A percentile compares a stretch with the other conserved stretches of the same genome.
These are phyloP conservation scores for Teratosphaeria nubilosa DNA, from an alignment of 2,329 filamentous ascomycete species.

Conservation along the genomic window DNA sequence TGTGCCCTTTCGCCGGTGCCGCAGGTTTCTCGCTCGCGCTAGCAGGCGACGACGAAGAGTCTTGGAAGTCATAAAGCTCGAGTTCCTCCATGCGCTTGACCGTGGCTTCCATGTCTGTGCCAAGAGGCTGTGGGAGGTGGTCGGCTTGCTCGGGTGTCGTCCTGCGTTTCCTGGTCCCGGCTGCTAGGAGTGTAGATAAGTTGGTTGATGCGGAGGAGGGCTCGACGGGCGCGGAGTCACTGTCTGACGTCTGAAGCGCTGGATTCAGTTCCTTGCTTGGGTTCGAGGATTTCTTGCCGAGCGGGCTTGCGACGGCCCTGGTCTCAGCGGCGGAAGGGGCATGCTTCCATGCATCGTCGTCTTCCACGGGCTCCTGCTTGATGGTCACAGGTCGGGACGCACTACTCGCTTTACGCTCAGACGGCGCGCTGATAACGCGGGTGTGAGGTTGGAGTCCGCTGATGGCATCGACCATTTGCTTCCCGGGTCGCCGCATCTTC, in stretches of 20 bases:
- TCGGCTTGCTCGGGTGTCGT: constrained; percentile 4
- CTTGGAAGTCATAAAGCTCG: constrained; percentile 26
- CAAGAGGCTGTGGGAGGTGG: neutral
- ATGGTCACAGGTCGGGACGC: constrained; percentile 9
- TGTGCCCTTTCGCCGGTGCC: constrained; percentile 2
- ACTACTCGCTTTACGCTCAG: constrained; percentile 4
- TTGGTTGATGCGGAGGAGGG: constrained; percentile 4
- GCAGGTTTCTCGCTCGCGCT: neutral
- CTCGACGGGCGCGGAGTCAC: neutral
- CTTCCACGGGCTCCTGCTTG: constrained; percentile 21
- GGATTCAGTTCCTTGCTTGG: constrained; percentile 1
- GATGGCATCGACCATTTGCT: constrained; percentile 38
- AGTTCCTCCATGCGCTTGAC: constrained; percentile 19
- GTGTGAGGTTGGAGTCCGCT: constrained; percentile 20
- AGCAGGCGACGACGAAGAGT: constrained; percentile 19
- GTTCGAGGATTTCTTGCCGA: constrained; percentile 8
- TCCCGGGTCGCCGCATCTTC: constrained; percentile 41
- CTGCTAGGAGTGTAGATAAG: constrained; percentile 9
- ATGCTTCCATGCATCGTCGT: constrained; percentile 14
- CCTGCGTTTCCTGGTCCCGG: neutral
- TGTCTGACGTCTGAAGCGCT: neutral
- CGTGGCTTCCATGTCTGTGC: constrained; percentile 10
- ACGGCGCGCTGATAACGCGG: constrained; percentile 18
- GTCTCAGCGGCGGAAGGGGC: constrained; percentile 3
- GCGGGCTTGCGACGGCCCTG: constrained; percentile 10